Evolutionary conservation across 1,284 basidiomycete genomes (phyloP).

Genomic region (Marasmius fiardii): DNA sequence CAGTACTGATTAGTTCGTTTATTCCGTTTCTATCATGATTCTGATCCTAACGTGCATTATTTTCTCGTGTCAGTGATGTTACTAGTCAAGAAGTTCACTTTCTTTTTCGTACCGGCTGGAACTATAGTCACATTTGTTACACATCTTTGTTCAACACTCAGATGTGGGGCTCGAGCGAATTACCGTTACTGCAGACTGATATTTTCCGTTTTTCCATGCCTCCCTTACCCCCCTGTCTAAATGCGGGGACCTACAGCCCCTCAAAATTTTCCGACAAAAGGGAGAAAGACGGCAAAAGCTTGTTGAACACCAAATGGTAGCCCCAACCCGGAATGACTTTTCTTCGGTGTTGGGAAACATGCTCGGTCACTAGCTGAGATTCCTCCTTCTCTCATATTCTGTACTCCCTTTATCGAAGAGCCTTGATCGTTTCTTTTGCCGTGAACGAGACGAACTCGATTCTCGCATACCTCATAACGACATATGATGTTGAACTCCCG

Average conservation of each 20-base stretch:
- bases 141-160: conserved; percentile 28
- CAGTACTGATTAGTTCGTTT: conserved; percentile 21
- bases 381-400: background rate
- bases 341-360: conserved; percentile 29
- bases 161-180: background rate
- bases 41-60: no score
- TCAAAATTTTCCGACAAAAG: conserved; percentile 32
- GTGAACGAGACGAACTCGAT: conserved; percentile 5
- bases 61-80: no score
- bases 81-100: conserved; percentile 32
- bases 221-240: background rate
- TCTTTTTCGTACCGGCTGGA: conserved; percentile 33
- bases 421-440: conserved; percentile 6
- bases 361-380: background rate
- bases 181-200: no score
- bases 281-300: conserved; percentile 23
- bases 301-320: conserved; percentile 31
- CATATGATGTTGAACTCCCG: background rate
- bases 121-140: conserved; percentile 24
- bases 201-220: no score
- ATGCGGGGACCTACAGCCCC: conserved; percentile 28
- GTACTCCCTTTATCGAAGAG: background rate
- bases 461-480: background rate
- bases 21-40: background rate
- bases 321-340: conserved; percentile 33